Percentiles rank a stretch among this genome's conserved stretches.
phyloP scores from a whole-genome alignment of 768 basidiomycete genomes.

The Leccinum aurantiacum region DNA sequence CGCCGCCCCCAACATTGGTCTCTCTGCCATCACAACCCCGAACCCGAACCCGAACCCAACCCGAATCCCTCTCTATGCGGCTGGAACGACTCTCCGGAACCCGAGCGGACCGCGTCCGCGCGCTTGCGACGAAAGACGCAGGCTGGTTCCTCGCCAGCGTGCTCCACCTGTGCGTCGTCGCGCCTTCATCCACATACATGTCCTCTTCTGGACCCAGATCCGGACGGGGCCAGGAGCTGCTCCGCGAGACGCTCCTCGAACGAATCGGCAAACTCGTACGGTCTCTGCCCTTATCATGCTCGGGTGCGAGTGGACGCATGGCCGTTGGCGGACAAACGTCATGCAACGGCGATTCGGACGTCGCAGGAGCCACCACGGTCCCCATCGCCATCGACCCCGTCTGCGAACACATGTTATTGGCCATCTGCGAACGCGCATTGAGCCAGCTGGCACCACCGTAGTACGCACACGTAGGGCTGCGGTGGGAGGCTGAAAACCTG shows the following conservation, averaged over 20 bases:
- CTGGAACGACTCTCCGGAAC: no score
- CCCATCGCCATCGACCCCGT: constrained; percentile 17
- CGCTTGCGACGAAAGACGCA: no score
- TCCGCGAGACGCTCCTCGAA: constrained; percentile 14
- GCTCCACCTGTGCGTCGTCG: no score
- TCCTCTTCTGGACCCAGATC: background rate
- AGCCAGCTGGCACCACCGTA: constrained; percentile 5
- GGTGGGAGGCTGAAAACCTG: no score
- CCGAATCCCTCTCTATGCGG: no score
- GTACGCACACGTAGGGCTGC: no score
- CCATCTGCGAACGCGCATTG: constrained; percentile 29
- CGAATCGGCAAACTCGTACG: constrained; percentile 27
- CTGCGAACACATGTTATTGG: constrained; percentile 29
- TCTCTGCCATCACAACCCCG: no score
- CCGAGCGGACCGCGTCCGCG: no score
- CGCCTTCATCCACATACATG: background rate
- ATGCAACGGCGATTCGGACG: background rate
- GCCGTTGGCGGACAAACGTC: background rate
- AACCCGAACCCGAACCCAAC: no score
- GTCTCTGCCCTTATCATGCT: background rate
- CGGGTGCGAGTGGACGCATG: background rate
- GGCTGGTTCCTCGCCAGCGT: no score
- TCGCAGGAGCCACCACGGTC: no score
- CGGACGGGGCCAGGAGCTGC: background rate
- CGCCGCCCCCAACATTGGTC: no score